Percentiles rank a stretch among this genome's conserved stretches.
Conservation (phyloP, 1,284 basidiomycete genomes). For the Anthracocystis walkeri region DNA sequence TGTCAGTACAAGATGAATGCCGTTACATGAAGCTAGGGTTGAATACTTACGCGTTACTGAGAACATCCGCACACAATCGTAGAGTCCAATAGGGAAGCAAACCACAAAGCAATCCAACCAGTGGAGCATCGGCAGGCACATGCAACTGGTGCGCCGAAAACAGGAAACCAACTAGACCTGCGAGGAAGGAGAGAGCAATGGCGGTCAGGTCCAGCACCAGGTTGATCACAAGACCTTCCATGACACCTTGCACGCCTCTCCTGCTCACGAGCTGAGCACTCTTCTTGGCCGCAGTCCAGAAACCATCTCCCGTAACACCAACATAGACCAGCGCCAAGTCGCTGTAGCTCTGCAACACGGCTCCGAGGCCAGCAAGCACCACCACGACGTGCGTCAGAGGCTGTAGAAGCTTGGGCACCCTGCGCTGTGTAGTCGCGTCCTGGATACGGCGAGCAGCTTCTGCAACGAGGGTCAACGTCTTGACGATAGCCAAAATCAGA, state of each 20-base stretch:
- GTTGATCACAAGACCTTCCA: constrained; percentile 76
- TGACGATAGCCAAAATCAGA: constrained; percentile 79
- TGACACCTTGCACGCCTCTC: constrained; percentile 67
- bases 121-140: constrained; percentile 81
- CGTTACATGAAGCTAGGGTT: background rate
- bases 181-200: constrained; percentile 80
- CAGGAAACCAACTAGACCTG: constrained; percentile 83
- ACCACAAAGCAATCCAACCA: constrained; percentile 81
- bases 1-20: background rate
- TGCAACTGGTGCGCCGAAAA: constrained; percentile 85
- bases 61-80: constrained; percentile 82
- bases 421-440: constrained; percentile 40
- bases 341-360: constrained; percentile 71
- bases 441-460: constrained; percentile 71
- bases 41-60: constrained; percentile 77
- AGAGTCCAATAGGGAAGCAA: constrained; percentile 84
- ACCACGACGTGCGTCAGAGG: constrained; percentile 73
- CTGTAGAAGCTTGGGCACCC: constrained; percentile 68
- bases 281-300: constrained; percentile 81
- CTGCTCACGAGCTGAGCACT: constrained; percentile 75
- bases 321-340: constrained; percentile 85
- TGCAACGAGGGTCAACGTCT: constrained; percentile 72
- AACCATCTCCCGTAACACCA: constrained; percentile 85
- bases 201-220: constrained; percentile 76
- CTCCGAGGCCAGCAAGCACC: constrained; percentile 76